Evolutionary conservation across 345 rosid species (phyloP).

Genomic region (Stellera chamaejasme): DNA sequence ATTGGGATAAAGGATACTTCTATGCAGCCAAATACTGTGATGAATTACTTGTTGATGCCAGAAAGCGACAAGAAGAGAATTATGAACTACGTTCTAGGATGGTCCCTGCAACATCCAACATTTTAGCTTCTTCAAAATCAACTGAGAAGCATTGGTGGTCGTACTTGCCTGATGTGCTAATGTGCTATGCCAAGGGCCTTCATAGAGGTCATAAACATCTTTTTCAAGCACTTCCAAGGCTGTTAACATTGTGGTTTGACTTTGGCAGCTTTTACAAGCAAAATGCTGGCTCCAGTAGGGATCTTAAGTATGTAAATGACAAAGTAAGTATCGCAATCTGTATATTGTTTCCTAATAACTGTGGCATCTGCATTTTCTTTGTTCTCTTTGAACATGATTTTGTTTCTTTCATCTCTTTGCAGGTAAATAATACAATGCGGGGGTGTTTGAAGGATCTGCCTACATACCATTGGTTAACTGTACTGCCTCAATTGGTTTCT

Average conservation of each 20-base stretch:
- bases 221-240: constrained; percentile 97
- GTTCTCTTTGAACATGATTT: constrained; percentile 6
- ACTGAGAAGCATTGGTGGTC: constrained; percentile 75
- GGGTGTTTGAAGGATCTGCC: constrained; percentile 98
- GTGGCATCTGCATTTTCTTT: background rate
- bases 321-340: constrained; percentile 41
- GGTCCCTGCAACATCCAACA: constrained; percentile 32
- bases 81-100: constrained; percentile 34
- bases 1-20: constrained; percentile 93
- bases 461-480: constrained; percentile 88
- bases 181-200: constrained; percentile 89
- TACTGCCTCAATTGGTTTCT: constrained; percentile 92
- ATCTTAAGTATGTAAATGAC: constrained; percentile 51
- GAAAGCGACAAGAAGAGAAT: constrained; percentile 89
- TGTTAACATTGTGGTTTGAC: constrained; percentile 94
- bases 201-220: constrained; percentile 92
- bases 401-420: constrained; percentile 21
- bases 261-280: constrained; percentile 74
- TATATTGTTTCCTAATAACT: constrained; percentile 4
- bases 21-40: constrained; percentile 91
- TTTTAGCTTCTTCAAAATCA: constrained; percentile 26
- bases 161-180: constrained; percentile 62
- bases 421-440: constrained; percentile 80
- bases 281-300: constrained; percentile 53
- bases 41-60: constrained; percentile 87